These are phyloP conservation scores for Coemansia sp. DNA, from an alignment of 192 early-diverging fungal genomes.

Conservation along the genomic window DNA sequence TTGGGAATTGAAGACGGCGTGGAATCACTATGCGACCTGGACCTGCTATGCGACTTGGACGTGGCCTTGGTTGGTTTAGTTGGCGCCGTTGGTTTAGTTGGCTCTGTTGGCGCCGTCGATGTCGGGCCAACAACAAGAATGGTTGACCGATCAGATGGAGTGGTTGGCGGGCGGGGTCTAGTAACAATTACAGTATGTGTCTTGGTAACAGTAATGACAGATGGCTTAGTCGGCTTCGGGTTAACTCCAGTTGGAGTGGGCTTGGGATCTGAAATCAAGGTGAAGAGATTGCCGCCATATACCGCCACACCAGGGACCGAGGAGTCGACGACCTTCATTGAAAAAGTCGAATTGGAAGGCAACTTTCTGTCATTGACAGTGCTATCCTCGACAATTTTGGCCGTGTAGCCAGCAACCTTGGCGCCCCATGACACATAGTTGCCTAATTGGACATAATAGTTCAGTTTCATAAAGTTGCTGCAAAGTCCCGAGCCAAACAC, in stretches of 20 bases:
- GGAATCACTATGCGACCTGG: neutral
- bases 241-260: neutral
- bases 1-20: neutral
- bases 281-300: conserved; percentile 36
- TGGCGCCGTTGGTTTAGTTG: neutral
- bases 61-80: neutral
- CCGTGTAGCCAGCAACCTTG: neutral
- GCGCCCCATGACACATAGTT: conserved; percentile 44
- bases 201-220: conserved; percentile 4
- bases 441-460: conserved; percentile 29
- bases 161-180: neutral
- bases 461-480: conserved; percentile 17
- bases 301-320: conserved; percentile 9
- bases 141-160: neutral
- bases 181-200: neutral
- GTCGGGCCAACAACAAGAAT: neutral
- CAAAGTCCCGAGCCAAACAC: conserved; percentile 38
- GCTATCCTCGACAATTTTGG: neutral
- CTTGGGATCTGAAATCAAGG: neutral
- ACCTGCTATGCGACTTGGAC: neutral
- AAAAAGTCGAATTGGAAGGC: conserved; percentile 1
- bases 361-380: conserved; percentile 12
- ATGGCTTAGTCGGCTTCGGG: neutral
- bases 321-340: neutral
- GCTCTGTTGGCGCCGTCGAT: neutral